Evolutionary conservation across 495 filamentous ascomycete species (phyloP).

Genomic region (Eremomyces bilateralis): DNA sequence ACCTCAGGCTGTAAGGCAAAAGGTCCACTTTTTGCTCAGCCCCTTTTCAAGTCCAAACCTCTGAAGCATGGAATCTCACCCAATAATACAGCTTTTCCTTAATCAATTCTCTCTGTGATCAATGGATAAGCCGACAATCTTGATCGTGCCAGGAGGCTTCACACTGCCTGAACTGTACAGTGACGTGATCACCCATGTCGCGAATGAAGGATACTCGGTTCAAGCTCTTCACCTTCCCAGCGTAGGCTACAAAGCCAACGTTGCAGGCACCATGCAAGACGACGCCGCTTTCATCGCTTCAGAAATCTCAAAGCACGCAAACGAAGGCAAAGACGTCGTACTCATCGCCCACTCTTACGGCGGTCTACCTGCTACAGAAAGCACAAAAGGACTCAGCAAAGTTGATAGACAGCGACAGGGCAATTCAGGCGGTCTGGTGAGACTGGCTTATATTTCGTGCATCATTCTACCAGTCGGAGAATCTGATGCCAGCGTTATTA

Average conservation of each 20-base stretch:
- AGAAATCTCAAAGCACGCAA: constrained; percentile 3
- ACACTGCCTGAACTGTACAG: constrained; percentile 1
- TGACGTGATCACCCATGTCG: not conserved
- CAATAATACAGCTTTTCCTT: constrained; percentile 1
- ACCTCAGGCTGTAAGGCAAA: too few species aligned
- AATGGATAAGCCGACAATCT: not conserved
- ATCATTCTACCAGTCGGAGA: constrained; percentile 3
- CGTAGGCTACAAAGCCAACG: constrained; percentile 2
- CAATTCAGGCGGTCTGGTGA: constrained; percentile 3
- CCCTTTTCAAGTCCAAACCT: too few species aligned
- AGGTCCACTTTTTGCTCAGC: too few species aligned
- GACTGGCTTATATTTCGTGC: constrained; percentile 3
- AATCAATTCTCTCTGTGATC: not conserved
- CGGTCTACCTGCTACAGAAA: constrained; percentile 2
- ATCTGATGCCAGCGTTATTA: not conserved
- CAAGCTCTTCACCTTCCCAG: constrained; percentile 1
- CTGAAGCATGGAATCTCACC: too few species aligned
- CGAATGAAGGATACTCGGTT: not conserved
- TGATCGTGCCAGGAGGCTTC: constrained; percentile 1
- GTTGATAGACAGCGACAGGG: constrained; percentile 3
- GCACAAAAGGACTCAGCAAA: constrained; percentile 4
- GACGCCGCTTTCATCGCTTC: constrained; percentile 6
- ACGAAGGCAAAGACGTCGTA: constrained; percentile 7
- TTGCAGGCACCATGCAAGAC: constrained; percentile 6
- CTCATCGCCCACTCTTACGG: constrained; percentile 6